These are phyloP conservation scores for Aspergillus jensenii DNA, from an alignment of 2,329 filamentous ascomycete genomes.

Conservation along the genomic window DNA sequence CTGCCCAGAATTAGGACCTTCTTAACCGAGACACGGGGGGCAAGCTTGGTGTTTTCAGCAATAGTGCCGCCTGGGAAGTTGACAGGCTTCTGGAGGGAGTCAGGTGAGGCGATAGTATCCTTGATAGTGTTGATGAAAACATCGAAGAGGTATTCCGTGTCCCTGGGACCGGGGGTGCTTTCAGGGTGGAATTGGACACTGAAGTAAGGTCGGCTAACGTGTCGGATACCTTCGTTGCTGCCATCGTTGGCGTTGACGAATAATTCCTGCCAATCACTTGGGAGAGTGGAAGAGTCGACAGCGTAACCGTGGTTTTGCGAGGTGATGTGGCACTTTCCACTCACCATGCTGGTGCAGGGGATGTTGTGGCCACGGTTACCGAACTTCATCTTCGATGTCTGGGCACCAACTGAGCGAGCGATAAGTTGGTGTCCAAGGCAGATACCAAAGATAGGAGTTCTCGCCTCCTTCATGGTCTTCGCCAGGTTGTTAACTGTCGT, in stretches of 20 bases:
- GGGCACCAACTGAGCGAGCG: slow-evolving; percentile 80
- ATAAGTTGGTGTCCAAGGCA: slow-evolving; percentile 94
- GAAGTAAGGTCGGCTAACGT: slow-evolving; percentile 83
- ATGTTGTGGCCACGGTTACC: slow-evolving; percentile 99
- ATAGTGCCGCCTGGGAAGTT: slow-evolving; percentile 81
- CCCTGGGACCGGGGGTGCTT: slow-evolving; percentile 89
- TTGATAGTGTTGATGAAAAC: slow-evolving; percentile 88
- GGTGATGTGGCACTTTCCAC: slow-evolving; percentile 96
- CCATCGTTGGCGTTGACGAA: slow-evolving; percentile 98
- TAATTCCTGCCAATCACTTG: slow-evolving; percentile 82
- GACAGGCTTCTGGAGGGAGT: slow-evolving; percentile 70
- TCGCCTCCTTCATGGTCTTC: slow-evolving; percentile 72
- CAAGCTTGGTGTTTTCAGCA: slow-evolving; percentile 72
- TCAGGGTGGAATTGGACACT: slow-evolving; percentile 99
- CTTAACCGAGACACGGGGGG: slow-evolving; percentile 81
- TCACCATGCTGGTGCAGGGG: slow-evolving; percentile 92
- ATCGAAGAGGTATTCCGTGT: slow-evolving; percentile 96
- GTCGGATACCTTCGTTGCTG: slow-evolving; percentile 96
- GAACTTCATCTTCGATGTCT: slow-evolving; percentile 96
- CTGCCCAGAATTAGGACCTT: slow-evolving; percentile 93
- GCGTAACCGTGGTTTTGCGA: slow-evolving; percentile 98
- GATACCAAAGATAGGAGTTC: slow-evolving; percentile 91
- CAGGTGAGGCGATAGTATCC: slow-evolving; percentile 66
- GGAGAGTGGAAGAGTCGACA: slow-evolving; percentile 76
- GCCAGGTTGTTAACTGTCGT: slow-evolving; percentile 76